phyloP scores from a whole-genome alignment of 805 yeast species.

The Candida insectorum region DNA sequence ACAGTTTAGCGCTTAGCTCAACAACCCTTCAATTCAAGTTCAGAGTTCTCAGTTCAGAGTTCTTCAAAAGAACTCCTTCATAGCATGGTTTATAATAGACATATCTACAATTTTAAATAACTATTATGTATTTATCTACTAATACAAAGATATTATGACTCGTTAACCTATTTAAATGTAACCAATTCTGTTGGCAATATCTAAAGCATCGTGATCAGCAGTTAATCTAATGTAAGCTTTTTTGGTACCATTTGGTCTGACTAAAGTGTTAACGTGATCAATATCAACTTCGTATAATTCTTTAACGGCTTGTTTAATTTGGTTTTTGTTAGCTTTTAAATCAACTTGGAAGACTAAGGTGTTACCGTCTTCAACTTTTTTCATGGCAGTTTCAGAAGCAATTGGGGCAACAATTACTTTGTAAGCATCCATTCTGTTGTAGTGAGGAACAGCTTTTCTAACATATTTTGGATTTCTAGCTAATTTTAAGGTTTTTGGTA shows the following conservation, averaged over 20 bases:
- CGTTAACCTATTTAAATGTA: slow-evolving; percentile 60
- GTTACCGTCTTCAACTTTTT: slow-evolving; percentile 99
- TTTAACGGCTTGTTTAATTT: slow-evolving; percentile 97
- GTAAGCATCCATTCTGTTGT: slow-evolving; percentile 95
- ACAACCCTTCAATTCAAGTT: no score
- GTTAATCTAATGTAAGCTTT: slow-evolving; percentile 99
- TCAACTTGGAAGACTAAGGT: slow-evolving; percentile 98
- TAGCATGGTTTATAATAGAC: no score
- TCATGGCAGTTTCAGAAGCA: slow-evolving; percentile 98
- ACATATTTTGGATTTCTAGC: slow-evolving; percentile 95
- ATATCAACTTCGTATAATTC: slow-evolving; percentile 97
- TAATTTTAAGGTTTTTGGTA: slow-evolving; percentile 94
- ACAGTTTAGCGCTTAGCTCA: no score
- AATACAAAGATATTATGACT: slow-evolving; percentile 13
- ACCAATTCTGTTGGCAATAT: slow-evolving; percentile 99
- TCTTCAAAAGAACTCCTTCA: no score
- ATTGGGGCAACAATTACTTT: slow-evolving; percentile 91
- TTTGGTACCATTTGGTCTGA: slow-evolving; percentile 99
- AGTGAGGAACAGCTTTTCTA: slow-evolving; percentile 94
- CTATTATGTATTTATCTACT: no score
- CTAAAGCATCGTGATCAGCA: slow-evolving; percentile 99
- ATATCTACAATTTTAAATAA: no score
- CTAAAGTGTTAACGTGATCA: slow-evolving; percentile 89
- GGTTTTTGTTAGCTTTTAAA: slow-evolving; percentile 96
- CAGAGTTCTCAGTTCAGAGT: no score